Base-by-base conservation (phyloP, 164 flowering plant genomes). In the Tetracentron sinense region DNA sequence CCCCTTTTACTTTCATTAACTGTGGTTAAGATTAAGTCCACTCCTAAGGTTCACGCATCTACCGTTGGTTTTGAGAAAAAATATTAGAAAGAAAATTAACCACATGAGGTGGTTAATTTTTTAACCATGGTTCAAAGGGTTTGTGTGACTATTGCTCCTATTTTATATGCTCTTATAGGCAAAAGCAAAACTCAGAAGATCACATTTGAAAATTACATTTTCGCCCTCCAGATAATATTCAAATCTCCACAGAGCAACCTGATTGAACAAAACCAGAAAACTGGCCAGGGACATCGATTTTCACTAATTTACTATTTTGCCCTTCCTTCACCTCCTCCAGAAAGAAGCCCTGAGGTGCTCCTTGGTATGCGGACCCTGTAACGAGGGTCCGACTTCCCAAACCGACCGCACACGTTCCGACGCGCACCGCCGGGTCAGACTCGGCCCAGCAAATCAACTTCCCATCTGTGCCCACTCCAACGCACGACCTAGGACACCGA, bases 241-340 rank as follows among this genome's bases (percentile, higher is more conserved):
- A 83, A 42, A 82, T 71, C 74, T 84, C 84, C 20, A 80, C 72
- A 21, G 75, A 80, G 52, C 85, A 82, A 0, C 88, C 84, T 0
- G 86, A 79, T 62, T 81, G 89, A 12, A 79, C 85, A 61, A 81
- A 79, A 2, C 89, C 86, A 4, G 65, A 49, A 28, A 79, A 82
- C 57, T 71, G 77, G 0, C 63, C 69, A 6, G 67, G 64, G 10
- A 71, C 78, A 11, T 69, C 69, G 0, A 84, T 57, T 53, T 42
- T 74, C 49, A 28, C 73, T 56, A 74, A 48, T 66, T 77, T 81
- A 42, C 67, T 74, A 54, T 60, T 74, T 60, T 72, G 72, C 56
- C 81, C 76, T 42, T 59, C 71, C 26, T 55, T 27, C 46, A 3
- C 14, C 16, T 72, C 72, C 28, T 55, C 64, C 63, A 72, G 1